A percentile compares a stretch with the other conserved stretches of the same genome.
Conservation (phyloP, 139 green algal genomes). For the Chlorella vulgaris region DNA sequence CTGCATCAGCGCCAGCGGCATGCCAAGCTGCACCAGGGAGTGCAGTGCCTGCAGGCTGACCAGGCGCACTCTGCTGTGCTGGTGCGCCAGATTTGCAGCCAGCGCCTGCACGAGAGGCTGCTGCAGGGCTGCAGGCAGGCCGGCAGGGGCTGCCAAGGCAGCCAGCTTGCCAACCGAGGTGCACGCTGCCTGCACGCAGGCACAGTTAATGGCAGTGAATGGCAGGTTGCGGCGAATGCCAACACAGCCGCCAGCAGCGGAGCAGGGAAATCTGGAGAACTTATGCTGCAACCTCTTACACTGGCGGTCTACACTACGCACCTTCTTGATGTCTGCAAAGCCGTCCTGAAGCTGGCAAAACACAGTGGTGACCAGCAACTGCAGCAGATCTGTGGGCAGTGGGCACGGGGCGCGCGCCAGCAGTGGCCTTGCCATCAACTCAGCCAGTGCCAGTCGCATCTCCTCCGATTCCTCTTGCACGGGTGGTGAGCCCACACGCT, state of each 20-base stretch:
- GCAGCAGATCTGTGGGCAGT: neutral
- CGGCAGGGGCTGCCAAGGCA: neutral
- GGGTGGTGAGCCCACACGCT: slow-evolving; percentile 59
- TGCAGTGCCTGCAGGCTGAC: slow-evolving; percentile 56
- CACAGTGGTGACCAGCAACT: slow-evolving; percentile 28
- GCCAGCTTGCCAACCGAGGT: slow-evolving; percentile 37
- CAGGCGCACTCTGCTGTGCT: slow-evolving; percentile 69
- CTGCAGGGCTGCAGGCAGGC: slow-evolving; percentile 44
- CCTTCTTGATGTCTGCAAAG: slow-evolving; percentile 82
- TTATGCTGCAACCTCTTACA: no score
- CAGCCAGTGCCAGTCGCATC: slow-evolving; percentile 41
- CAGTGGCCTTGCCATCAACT: slow-evolving; percentile 29
- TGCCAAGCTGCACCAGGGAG: slow-evolving; percentile 50
- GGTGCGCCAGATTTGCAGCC: slow-evolving; percentile 59
- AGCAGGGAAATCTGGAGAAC: neutral
- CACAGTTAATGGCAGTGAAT: neutral
- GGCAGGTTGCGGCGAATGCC: no score
- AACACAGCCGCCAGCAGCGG: no score
- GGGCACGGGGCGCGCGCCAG: neutral
- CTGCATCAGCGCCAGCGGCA: slow-evolving; percentile 19
- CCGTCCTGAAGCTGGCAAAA: slow-evolving; percentile 65
- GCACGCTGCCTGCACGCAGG: slow-evolving; percentile 35
- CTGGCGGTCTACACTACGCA: neutral
- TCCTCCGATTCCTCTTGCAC: slow-evolving; percentile 73
- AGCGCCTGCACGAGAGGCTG: slow-evolving; percentile 45